These are phyloP conservation scores for Xylaria sp. DNA, from an alignment of 2,329 filamentous ascomycete species.

Conservation along the genomic window DNA sequence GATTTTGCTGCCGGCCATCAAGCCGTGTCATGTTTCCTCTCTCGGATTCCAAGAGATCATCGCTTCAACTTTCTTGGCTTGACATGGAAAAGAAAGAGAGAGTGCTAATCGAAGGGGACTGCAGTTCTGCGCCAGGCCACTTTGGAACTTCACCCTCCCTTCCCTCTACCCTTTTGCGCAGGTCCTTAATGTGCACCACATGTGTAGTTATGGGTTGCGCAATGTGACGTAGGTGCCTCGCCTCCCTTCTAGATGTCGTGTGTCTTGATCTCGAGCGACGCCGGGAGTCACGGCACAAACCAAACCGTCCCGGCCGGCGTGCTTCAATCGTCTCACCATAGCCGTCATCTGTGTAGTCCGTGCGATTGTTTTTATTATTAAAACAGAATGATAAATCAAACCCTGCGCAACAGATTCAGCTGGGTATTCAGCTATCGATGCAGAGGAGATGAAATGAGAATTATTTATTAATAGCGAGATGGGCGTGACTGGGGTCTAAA, in stretches of 20 bases:
- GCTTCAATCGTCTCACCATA: constrained; percentile 10
- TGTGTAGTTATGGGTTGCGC: background rate
- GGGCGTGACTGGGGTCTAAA: constrained; percentile 11
- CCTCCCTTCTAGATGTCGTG: background rate
- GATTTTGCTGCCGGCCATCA: constrained; percentile 25
- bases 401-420: background rate
- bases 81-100: constrained; percentile 1
- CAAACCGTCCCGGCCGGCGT: constrained; percentile 21
- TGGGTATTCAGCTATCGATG: background rate
- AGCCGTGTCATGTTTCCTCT: constrained; percentile 9
- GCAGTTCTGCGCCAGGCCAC: background rate
- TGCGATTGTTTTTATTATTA: constrained; percentile 4
- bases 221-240: constrained; percentile 4
- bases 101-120: background rate
- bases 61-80: constrained; percentile 5
- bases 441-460: background rate
- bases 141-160: background rate
- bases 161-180: too few species aligned
- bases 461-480: constrained; percentile 13
- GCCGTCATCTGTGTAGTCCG: constrained; percentile 12
- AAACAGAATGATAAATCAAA: background rate
- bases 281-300: constrained; percentile 29
- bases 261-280: constrained; percentile 26
- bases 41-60: constrained; percentile 13
- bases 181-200: background rate